phyloP scores from a whole-genome alignment of 2,329 filamentous ascomycete species.

The Stemphylium lycopersici region DNA sequence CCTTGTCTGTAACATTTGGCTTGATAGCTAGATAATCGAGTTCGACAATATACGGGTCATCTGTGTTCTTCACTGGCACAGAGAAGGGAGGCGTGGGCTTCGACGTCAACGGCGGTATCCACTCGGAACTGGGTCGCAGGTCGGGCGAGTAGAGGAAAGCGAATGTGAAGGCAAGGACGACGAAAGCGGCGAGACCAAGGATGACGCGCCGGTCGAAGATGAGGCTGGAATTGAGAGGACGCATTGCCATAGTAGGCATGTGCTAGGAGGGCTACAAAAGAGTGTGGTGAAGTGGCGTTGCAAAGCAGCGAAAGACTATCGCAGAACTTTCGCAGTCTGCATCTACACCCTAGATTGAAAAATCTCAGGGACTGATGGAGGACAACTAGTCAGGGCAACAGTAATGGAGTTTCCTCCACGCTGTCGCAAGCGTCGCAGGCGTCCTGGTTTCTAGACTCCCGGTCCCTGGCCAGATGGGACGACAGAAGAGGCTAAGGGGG shows the following conservation, averaged over 20 bases:
- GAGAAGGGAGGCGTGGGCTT: constrained; percentile 29
- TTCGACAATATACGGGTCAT: constrained; percentile 37
- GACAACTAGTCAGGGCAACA: neutral
- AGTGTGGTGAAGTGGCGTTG: constrained; percentile 8
- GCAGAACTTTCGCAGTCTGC: constrained; percentile 10
- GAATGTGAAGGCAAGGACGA: constrained; percentile 34
- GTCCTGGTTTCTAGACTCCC: constrained; percentile 17
- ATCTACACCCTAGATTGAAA: constrained; percentile 15
- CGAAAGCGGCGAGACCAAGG: constrained; percentile 25
- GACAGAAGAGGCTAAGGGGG: constrained; percentile 26
- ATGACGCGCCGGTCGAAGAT: constrained; percentile 37
- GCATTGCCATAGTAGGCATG: constrained; percentile 24
- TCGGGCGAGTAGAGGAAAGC: constrained; percentile 37
- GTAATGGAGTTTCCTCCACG: neutral
- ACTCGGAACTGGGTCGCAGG: constrained; percentile 30
- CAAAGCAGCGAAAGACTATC: neutral
- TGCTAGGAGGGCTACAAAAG: constrained; percentile 4
- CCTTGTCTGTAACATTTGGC: constrained; percentile 35
- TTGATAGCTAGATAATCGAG: constrained; percentile 42
- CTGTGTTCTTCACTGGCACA: constrained; percentile 29
- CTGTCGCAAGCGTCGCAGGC: constrained; percentile 10
- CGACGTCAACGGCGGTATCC: constrained; percentile 34
- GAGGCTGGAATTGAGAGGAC: constrained; percentile 32
- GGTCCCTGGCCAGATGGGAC: constrained; percentile 10
- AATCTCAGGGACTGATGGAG: neutral